Evolutionary conservation across 768 basidiomycete species (phyloP), one percentile per base, ranked within the genome.

Genomic region (Hericium rajendrae): DNA sequence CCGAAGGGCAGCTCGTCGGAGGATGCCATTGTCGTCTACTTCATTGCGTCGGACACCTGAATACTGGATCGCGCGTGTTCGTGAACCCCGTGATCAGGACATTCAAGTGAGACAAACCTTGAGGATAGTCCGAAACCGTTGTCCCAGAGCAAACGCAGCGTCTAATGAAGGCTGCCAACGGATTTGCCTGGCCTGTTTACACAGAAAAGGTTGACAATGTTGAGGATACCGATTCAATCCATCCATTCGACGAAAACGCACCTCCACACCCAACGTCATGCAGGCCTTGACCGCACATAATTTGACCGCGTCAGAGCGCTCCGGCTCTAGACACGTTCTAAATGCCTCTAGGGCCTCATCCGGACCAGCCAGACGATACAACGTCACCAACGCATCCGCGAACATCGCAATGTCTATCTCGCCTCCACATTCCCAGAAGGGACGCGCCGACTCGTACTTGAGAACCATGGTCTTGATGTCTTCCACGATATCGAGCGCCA

Each of bases 261-360:
- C 86, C 74, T 94, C 90, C 54, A 81, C 76, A 6, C 78, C 73
- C 37, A 92, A 67, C 0, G 83, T 87, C 41, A 88, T 69, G 62
- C 79, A 84, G 2, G 91, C 88, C 60, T 85, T 83, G 55, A 93
- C 75, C 2, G 79, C 91, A 57, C 82, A 81, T 11, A 86, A 80
- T 73, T 93, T 93, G 62, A 90, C 81, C 1, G 86, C 85, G 24
- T 91, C 88, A 1, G 88, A 86, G 32, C 86, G 80, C 63, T 91
- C 87, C 9, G 90, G 82, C 56, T 86, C 83, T 43, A 91, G 67
- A 60, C 89, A 88, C 13, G 74, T 73, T 20, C 72, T 64, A 65
- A 93, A 88, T 6, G 91, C 65, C 0, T 75, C 74, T 6, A 84
- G 50, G 2, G 82, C 76, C 40, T 89, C 85, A 48, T 83, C 79